Base-by-base conservation (phyloP, 805 yeast genomes). In the Pichia insulana region DNA sequence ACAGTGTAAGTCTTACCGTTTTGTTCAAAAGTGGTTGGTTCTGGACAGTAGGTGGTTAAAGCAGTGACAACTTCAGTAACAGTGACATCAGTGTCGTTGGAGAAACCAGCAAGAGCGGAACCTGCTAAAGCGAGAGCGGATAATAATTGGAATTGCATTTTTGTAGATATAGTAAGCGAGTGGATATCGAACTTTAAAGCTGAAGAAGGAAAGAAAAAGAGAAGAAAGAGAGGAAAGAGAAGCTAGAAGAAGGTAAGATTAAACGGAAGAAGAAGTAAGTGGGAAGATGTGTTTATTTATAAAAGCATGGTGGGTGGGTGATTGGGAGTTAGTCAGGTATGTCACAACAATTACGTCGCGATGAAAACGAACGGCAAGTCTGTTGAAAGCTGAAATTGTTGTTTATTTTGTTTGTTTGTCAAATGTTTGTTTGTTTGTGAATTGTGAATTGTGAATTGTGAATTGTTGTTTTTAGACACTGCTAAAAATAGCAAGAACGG, bases 1-100 rank as follows among this genome's bases (percentile, higher is more conserved):
- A 81, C 87, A 52, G 83, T 76, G 76, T 76, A 73, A 59, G 90
- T 82, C 62, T 62, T 61, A 71, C 71, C 72, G 74, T 78, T 80
- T 64, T 78, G 76, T 50, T 69, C 70, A 47, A 84, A 56, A 47
- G 73, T 65, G 55, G 95, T 85, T 40, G 94, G 66, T 50, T 58
- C 68, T 63, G 95, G 94, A 68, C 94, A 84, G 82, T 80, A 83
- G 55, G 94, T 83, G 67, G 83, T 77, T 74, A 69, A 73, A 58
- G 69, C 80, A 57, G 85, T 77, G 59, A 81, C 85, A 49, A 78
- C 79, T 50, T 73, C 72, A 51, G 74, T 68, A 63, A 71, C 60
- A 59, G 74, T 68, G 50, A 75, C 64, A 52, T 68, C 65, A 66
- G 71, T 69, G 46, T 55, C 57, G 59, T 64, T 62, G 45, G 73